Percentiles rank a stretch among this genome's conserved stretches.
These are phyloP conservation scores for Tulasnella sp. DNA, from an alignment of 768 basidiomycete genomes.

Conservation along the genomic window DNA sequence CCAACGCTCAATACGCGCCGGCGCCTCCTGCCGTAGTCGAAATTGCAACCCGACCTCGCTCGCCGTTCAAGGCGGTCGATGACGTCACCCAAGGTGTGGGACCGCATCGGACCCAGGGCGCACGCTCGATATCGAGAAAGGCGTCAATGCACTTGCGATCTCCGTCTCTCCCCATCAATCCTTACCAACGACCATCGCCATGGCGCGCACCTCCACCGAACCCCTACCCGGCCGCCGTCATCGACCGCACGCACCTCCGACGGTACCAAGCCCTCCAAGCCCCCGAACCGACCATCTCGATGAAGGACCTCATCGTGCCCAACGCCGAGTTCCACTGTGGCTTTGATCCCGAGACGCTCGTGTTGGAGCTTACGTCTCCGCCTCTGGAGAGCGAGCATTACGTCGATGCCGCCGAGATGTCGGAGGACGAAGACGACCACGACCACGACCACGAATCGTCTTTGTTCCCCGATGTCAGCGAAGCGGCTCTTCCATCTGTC, in stretches of 20 bases:
- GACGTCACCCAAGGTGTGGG: background rate
- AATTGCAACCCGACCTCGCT: background rate
- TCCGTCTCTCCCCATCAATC: background rate
- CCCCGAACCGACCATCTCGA: background rate
- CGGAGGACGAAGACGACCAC: background rate
- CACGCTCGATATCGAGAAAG: background rate
- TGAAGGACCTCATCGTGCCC: constrained; percentile 4
- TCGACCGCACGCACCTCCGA: background rate
- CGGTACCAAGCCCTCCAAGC: background rate
- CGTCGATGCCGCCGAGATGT: background rate
- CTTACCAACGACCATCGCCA: background rate
- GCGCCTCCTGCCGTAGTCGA: no score
- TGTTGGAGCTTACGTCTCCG: background rate
- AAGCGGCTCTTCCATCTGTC: background rate
- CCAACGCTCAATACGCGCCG: background rate
- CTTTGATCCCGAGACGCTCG: constrained; percentile 3
- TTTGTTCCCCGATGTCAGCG: background rate
- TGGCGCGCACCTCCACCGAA: background rate
- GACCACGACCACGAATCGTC: no score
- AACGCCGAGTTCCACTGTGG: constrained; percentile 1
- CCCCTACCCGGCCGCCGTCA: background rate
- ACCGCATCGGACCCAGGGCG: background rate
- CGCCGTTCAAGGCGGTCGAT: background rate
- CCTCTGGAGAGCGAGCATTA: background rate
- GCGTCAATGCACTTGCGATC: background rate